Evolutionary conservation across 1,284 basidiomycete species (phyloP).

Genomic region (Leucoagaricus sp.): DNA sequence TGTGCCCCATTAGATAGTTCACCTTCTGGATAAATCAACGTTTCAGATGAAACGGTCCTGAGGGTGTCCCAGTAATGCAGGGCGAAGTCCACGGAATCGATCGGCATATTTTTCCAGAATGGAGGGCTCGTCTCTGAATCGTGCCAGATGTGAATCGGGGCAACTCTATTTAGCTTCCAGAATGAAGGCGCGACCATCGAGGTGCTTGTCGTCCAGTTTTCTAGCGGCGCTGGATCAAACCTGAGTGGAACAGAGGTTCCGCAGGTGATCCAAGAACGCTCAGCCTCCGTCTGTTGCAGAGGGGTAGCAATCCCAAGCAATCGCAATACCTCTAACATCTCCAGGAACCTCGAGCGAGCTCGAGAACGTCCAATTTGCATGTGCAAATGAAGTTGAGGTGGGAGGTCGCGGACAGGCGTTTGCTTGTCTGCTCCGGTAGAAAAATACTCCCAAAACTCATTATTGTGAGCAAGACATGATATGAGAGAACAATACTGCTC

Average conservation of each 20-base stretch:
- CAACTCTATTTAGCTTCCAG: slow-evolving; percentile 59
- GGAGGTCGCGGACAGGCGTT: slow-evolving; percentile 51
- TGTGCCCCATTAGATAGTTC: slow-evolving; percentile 17
- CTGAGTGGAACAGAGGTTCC: slow-evolving; percentile 38
- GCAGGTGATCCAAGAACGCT: slow-evolving; percentile 46
- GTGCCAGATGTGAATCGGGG: slow-evolving; percentile 61
- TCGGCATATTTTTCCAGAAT: slow-evolving; percentile 50
- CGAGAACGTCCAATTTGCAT: slow-evolving; percentile 60
- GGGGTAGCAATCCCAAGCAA: slow-evolving; percentile 57
- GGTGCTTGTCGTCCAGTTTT: slow-evolving; percentile 45
- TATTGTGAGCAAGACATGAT: slow-evolving; percentile 50
- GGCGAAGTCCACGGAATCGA: slow-evolving; percentile 40
- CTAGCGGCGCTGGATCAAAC: slow-evolving; percentile 46
- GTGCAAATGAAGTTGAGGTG: slow-evolving; percentile 44
- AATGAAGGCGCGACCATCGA: slow-evolving; percentile 51
- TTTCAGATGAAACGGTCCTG: slow-evolving; percentile 32
- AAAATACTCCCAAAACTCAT: slow-evolving; percentile 53
- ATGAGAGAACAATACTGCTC: slow-evolving; percentile 62
- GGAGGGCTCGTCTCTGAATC: slow-evolving; percentile 50
- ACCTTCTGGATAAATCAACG: slow-evolving; percentile 32
- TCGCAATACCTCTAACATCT: slow-evolving; percentile 58
- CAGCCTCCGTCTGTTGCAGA: slow-evolving; percentile 44
- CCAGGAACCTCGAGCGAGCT: slow-evolving; percentile 57
- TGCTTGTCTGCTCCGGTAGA: slow-evolving; percentile 44
- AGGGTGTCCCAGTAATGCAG: slow-evolving; percentile 59